phyloP scores from a whole-genome alignment of 352 stramenopile species.

The Globisporangium camurandrum region DNA sequence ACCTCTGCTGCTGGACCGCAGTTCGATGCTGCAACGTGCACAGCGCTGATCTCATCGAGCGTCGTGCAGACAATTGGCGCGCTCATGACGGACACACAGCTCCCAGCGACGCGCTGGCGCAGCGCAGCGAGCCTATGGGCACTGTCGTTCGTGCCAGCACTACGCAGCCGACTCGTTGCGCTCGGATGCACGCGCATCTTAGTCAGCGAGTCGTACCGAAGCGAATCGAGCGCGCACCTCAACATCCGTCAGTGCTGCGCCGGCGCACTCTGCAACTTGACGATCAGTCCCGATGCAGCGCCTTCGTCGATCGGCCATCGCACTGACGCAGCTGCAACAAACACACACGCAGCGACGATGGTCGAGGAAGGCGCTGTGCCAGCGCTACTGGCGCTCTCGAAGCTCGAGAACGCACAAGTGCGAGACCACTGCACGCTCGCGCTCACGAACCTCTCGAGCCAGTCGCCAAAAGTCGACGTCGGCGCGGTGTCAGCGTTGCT shows the following conservation, averaged over 20 bases:
- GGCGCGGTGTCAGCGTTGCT: constrained; percentile 55
- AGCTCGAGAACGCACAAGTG: constrained; percentile 49
- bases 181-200: constrained; percentile 42
- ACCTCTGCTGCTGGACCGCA: neutral
- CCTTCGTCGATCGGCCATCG: neutral
- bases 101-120: constrained; percentile 51
- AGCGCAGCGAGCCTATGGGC: constrained; percentile 52
- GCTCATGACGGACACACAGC: constrained; percentile 25
- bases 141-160: constrained; percentile 32
- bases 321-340: constrained; percentile 6
- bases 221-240: constrained; percentile 12
- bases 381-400: constrained; percentile 55
- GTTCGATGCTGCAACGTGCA: neutral
- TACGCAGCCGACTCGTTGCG: constrained; percentile 35
- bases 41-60: constrained; percentile 19
- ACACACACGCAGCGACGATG: constrained; percentile 45
- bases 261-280: constrained; percentile 54
- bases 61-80: constrained; percentile 32
- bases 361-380: constrained; percentile 52
- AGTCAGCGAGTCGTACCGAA: constrained; percentile 30
- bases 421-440: constrained; percentile 64
- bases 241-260: constrained; percentile 52
- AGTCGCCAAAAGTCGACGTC: constrained; percentile 62
- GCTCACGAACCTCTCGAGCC: constrained; percentile 59
- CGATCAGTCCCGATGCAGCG: constrained; percentile 13